Percentiles rank a stretch among this genome's conserved stretches.
These are phyloP conservation scores for Epichloe scottii DNA, from an alignment of 2,329 filamentous ascomycete species.

Conservation along the genomic window DNA sequence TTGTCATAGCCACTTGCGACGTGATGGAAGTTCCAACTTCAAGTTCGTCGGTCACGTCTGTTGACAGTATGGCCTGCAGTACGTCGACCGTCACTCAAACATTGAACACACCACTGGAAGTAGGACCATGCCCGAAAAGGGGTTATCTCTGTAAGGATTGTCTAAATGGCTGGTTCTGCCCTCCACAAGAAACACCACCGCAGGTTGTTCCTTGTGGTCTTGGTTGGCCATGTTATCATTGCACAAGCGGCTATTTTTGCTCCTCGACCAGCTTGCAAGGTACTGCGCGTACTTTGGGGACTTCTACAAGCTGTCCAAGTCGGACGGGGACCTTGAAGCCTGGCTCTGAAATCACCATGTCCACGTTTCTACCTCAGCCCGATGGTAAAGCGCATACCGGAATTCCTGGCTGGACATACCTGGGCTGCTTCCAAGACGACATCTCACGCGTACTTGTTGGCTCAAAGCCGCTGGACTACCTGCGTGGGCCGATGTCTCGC, in stretches of 20 bases:
- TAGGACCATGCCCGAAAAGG: slow-evolving; percentile 13
- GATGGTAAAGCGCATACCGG: not conserved
- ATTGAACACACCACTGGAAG: not conserved
- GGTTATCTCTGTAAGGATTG: slow-evolving; percentile 19
- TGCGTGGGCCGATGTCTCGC: slow-evolving; percentile 31
- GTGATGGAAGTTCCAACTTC: not conserved
- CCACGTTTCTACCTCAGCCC: not conserved
- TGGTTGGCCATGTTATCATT: slow-evolving; percentile 21
- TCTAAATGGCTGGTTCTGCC: slow-evolving; percentile 20
- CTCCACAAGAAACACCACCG: slow-evolving; percentile 19
- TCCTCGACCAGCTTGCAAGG: not conserved
- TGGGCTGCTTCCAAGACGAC: slow-evolving; percentile 21
- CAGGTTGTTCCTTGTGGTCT: slow-evolving; percentile 16
- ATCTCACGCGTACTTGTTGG: slow-evolving; percentile 12
- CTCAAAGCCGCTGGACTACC: slow-evolving; percentile 13
- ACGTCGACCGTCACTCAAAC: not conserved
- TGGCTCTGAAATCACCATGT: not conserved
- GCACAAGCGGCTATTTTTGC: slow-evolving; percentile 18
- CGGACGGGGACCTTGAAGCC: not conserved
- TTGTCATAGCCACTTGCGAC: not conserved
- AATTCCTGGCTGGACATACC: slow-evolving; percentile 13
- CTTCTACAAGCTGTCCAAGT: not conserved
- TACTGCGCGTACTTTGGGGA: not conserved
- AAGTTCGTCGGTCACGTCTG: not conserved
- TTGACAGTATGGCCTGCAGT: not conserved